Evolutionary conservation across 73 alveolate genomes (phyloP), one percentile per base, ranked within the genome.

Genomic region (Stentor roeselii): DNA sequence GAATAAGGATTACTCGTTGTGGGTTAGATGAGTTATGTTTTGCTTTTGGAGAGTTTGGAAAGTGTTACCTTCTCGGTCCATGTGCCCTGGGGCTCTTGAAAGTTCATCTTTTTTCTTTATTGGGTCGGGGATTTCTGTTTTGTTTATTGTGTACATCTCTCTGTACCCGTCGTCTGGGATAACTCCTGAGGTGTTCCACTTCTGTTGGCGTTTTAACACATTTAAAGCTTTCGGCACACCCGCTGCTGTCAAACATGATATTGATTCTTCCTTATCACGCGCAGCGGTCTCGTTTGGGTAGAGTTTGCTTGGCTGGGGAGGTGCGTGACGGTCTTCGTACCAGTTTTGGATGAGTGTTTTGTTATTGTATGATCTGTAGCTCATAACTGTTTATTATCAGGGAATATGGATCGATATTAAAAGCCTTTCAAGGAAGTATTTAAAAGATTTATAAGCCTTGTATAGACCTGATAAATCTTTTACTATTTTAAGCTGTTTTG

Each of bases 131-230:
- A 91, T 32, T 40, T 91, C 92, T 4, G 82, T 78, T 38, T 83
- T 67, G 60, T 76, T 88, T 3, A 78, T 78, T 27, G 92, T 82
- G 36, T 37, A 42, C 84, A 84, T 21, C 76, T 88, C 93, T 60
- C 88, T 84, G 75, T 84, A 91, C 3, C 92, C 92, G 42, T 91
- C 96, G 50, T 88, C 90, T 31, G 96, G 93, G 60, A 91, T 85
- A 15, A 88, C 42, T n/a, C 89, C 90, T 30, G 83, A 39, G 14
- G 94, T 91, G 80, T 91, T 87, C 83, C 89, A 90, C 67, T 84
- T 84, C 60, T 91, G 91, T 35, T 60, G 40, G 59, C 96, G 59
- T 11, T 59, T 39, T 39, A 87, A 60, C 6, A 89, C 11, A n/a
- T 83, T 83, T 40, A 91, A 61, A 4, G 93, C 90, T 21, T 78